These are phyloP conservation scores for Fusarium burgessii DNA, from an alignment of 2,329 filamentous ascomycete species.

Conservation along the genomic window DNA sequence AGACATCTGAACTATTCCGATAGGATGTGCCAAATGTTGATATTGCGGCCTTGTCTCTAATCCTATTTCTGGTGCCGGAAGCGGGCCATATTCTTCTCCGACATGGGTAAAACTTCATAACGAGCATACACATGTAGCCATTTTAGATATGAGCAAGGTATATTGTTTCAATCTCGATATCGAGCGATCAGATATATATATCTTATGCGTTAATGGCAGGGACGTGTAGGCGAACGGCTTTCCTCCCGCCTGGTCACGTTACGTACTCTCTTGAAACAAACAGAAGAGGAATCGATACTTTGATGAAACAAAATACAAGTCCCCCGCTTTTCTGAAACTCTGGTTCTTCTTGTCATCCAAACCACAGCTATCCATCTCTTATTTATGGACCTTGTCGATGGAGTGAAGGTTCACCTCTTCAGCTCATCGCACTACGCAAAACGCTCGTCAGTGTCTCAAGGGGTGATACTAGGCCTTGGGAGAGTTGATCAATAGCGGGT, in stretches of 20 bases:
- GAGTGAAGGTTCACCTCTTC: neutral
- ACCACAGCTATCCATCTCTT: neutral
- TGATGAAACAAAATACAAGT: constrained; percentile 1
- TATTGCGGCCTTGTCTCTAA: neutral
- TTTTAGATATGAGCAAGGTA: neutral
- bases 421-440: neutral
- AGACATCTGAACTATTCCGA: too few relatives aligned
- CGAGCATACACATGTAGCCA: neutral
- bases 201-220: constrained; percentile 5
- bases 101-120: neutral
- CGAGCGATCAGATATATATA: constrained; percentile 12
- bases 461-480: neutral
- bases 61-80: neutral
- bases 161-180: constrained; percentile 29
- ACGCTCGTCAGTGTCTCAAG: neutral
- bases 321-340: neutral
- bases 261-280: constrained; percentile 24
- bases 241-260: neutral
- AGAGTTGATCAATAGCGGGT: constrained; percentile 21
- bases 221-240: neutral
- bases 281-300: constrained; percentile 14
- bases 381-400: neutral
- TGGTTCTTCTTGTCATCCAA: neutral
- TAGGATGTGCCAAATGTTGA: neutral
- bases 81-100: neutral